A percentile compares a stretch with the other conserved stretches of the same genome.
Evolutionary conservation across 192 early-diverging fungal genomes (phyloP).

Genomic region (Backusella parvicylindrica): DNA sequence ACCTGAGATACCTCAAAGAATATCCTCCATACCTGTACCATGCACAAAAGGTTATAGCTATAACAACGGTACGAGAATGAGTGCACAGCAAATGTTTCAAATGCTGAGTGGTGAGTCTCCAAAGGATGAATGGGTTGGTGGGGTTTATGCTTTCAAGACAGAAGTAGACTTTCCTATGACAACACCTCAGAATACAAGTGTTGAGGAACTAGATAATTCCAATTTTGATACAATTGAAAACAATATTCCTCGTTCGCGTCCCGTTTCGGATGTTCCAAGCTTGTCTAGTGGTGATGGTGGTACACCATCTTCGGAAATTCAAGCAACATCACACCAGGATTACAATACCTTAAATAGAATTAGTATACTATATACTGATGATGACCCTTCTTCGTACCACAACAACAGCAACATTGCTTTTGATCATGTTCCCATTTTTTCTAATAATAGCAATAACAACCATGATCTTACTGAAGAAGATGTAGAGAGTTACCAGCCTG

Average conservation of each 20-base stretch:
- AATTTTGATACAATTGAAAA: neutral
- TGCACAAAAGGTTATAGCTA: neutral
- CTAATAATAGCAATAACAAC: neutral
- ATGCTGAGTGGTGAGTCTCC: neutral
- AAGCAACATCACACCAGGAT: neutral
- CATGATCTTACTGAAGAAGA: neutral
- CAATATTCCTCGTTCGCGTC: neutral
- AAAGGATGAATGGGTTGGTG: neutral
- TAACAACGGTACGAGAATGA: neutral
- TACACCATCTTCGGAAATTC: neutral
- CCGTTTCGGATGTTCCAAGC: neutral
- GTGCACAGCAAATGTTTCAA: neutral
- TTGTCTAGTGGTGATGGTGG: neutral
- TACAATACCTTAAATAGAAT: neutral
- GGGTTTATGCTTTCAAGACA: slow-evolving; percentile 1
- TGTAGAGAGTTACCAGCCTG: neutral
- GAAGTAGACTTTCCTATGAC: neutral
- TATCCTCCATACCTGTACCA: neutral
- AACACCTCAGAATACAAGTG: too few species aligned
- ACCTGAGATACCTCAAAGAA: slow-evolving; percentile 3
- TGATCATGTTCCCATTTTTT: neutral
- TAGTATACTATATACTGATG: neutral
- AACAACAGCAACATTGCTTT: neutral
- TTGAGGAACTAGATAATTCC: neutral
- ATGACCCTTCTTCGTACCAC: neutral